Conservation (phyloP, 2,329 filamentous ascomycete species). For the Podosphaera leucotricha region DNA sequence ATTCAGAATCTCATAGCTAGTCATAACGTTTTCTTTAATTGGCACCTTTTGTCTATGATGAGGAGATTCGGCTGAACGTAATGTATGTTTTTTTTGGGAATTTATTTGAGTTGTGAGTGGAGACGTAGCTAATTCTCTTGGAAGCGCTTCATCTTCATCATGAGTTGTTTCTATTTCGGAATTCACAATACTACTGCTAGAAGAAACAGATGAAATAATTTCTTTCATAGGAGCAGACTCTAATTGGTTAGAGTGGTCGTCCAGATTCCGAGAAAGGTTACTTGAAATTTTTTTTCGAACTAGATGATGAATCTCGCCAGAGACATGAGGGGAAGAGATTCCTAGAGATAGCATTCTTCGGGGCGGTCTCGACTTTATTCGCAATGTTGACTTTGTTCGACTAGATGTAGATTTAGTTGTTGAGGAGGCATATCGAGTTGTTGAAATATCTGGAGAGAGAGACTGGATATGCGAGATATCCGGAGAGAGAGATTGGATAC, state of each 20-base stretch:
- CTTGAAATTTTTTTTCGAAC: not conserved
- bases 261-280: not conserved
- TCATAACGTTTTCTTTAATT: not conserved
- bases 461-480: too few relatives aligned
- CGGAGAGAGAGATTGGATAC: too few relatives aligned
- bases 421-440: not conserved
- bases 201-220: not conserved
- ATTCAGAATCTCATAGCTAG: not conserved
- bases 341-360: slow-evolving; percentile 14
- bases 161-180: not conserved
- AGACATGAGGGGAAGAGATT: not conserved
- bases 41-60: not conserved
- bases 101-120: not conserved
- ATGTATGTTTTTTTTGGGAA: not conserved
- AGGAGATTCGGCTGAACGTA: not conserved
- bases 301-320: not conserved
- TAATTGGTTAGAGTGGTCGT: not conserved
- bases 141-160: too few relatives aligned
- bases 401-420: slow-evolving; percentile 1
- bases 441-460: too few relatives aligned
- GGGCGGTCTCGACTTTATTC: slow-evolving; percentile 12
- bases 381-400: slow-evolving; percentile 8
- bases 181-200: not conserved
- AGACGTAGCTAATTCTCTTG: too few relatives aligned
- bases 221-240: not conserved